Base-by-base conservation (phyloP, 768 basidiomycete species). In the Leccinum rimulosum region DNA sequence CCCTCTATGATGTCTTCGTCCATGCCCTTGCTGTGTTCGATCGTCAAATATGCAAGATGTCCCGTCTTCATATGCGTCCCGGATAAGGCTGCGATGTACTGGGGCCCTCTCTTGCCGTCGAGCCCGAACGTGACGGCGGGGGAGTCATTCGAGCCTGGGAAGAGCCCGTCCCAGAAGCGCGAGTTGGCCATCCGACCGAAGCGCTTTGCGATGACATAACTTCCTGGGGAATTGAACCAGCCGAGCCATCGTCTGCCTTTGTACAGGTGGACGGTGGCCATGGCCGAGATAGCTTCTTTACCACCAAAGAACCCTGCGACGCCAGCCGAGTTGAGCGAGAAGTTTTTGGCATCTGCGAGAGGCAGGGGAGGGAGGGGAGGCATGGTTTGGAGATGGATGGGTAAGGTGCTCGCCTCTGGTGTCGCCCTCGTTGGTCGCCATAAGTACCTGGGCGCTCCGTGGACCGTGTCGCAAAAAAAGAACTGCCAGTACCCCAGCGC, bases 231-330 rank as follows among this genome's bases (percentile, higher is more conserved):
- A 27, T 75, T 75, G 51, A 63, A 76, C 71, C 70, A 76, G 1
- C 75, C 75, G 5, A 76, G 59, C 68, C 66, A 76, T 19, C 64
- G 68, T 54, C 72, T 64, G 4, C 72, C 72, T 35, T 50, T 17
- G 52, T 67, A 72, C 4, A 75, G 50, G 49, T 74, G 70, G 25
- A 75, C 68, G 3, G 66, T 68, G 10, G 68, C 63, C 72, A 75
- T 75, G 17, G 75, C 73, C 9, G 70, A 61, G 35, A 76, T 63
- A n/a, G 74, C 73, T 54, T 75, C 75, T 19, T 76, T 64, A 6
- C 74, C 73, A 3, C 75, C 75, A 6, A 75, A 74, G 36, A 76
- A 70, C 8, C 73, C 75, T 8, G 74, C 71, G 9, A 75, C 64
- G 4, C 72, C 75, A 7, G 72, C 64, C 0, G 68, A 50, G 35